A percentile compares a stretch with the other conserved stretches of the same genome.
Conservation (phyloP, 805 yeast genomes). For the Cyberlindnera japonica region DNA sequence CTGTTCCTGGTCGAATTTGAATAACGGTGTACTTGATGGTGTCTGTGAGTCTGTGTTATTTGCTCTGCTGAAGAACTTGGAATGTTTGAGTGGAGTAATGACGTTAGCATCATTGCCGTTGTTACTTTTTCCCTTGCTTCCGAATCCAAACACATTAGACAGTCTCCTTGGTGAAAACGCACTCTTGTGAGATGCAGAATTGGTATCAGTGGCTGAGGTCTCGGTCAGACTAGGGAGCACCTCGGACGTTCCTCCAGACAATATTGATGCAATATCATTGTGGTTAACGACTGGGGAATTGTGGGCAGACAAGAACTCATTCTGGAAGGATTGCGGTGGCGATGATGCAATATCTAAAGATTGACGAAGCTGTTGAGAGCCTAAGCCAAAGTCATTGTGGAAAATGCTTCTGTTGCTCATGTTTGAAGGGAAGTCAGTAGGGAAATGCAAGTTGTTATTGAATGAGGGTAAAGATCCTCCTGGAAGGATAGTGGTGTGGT, state of each 20-base stretch:
- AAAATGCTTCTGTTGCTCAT: conserved; percentile 19
- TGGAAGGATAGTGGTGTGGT: conserved; percentile 3
- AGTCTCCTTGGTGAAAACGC: conserved; percentile 30
- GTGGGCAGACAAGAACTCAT: conserved; percentile 23
- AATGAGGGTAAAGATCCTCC: conserved; percentile 3
- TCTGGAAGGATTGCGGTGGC: conserved; percentile 19
- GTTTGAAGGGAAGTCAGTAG: conserved; percentile 14
- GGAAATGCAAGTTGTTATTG: conserved; percentile 6
- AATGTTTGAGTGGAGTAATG: conserved; percentile 14
- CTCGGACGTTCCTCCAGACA: conserved; percentile 24
- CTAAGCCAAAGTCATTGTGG: conserved; percentile 18
- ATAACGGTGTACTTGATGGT: not conserved
- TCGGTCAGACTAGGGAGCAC: conserved; percentile 7
- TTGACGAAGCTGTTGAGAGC: conserved; percentile 13
- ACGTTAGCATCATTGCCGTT: conserved; percentile 2
- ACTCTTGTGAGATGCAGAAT: conserved; percentile 8
- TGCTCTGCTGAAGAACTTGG: conserved; percentile 23
- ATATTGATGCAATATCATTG: conserved; percentile 23
- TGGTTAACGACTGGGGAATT: conserved; percentile 21
- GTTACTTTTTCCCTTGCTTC: conserved; percentile 18
- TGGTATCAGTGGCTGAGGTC: conserved; percentile 5
- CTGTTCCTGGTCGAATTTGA: conserved; percentile 3
- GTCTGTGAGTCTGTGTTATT: not conserved
- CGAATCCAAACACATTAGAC: conserved; percentile 29
- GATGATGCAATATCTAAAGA: conserved; percentile 19